A percentile compares a stretch with the other conserved stretches of the same genome.
phyloP scores from a whole-genome alignment of 2,329 filamentous ascomycete species.

The Ampelomyces quisqualis region DNA sequence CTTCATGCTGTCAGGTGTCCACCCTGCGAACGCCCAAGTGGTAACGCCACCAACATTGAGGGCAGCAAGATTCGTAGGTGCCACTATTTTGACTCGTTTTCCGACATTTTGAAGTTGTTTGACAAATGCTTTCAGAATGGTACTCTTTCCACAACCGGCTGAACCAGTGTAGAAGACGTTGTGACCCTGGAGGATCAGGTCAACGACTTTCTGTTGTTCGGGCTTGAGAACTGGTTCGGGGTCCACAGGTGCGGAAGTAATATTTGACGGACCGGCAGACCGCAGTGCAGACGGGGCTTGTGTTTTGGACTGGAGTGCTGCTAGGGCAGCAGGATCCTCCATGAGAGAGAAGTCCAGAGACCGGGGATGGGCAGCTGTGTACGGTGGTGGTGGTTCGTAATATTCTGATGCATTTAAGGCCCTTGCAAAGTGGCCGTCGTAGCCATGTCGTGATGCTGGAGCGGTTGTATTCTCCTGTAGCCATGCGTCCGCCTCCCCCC shows the following conservation, averaged over 20 bases:
- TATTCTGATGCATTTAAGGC: too few relatives aligned
- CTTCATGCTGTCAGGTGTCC: slow-evolving; percentile 53
- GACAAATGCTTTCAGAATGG: slow-evolving; percentile 55
- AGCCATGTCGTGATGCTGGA: too few relatives aligned
- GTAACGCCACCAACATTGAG: slow-evolving; percentile 59
- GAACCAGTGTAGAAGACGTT: slow-evolving; percentile 68
- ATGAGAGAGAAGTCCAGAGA: background rate
- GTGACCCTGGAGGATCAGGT: slow-evolving; percentile 52
- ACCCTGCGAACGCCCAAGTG: slow-evolving; percentile 59
- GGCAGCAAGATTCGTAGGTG: slow-evolving; percentile 62
- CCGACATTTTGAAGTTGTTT: slow-evolving; percentile 40
- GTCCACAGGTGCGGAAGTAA: background rate
- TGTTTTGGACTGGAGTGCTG: too few relatives aligned
- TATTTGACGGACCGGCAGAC: background rate
- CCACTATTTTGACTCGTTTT: slow-evolving; percentile 53
- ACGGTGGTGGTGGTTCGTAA: background rate
- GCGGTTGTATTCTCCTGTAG: slow-evolving; percentile 48
- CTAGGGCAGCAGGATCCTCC: background rate
- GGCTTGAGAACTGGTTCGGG: slow-evolving; percentile 12
- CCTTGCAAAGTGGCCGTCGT: too few relatives aligned
- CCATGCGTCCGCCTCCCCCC: slow-evolving; percentile 74
- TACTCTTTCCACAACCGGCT: slow-evolving; percentile 62
- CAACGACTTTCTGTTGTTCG: slow-evolving; percentile 54
- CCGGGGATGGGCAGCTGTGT: background rate
- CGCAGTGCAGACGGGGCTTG: background rate